phyloP scores from a whole-genome alignment of 1,139 yeast genomes.

The Kurtzmaniella quercitrusa region DNA sequence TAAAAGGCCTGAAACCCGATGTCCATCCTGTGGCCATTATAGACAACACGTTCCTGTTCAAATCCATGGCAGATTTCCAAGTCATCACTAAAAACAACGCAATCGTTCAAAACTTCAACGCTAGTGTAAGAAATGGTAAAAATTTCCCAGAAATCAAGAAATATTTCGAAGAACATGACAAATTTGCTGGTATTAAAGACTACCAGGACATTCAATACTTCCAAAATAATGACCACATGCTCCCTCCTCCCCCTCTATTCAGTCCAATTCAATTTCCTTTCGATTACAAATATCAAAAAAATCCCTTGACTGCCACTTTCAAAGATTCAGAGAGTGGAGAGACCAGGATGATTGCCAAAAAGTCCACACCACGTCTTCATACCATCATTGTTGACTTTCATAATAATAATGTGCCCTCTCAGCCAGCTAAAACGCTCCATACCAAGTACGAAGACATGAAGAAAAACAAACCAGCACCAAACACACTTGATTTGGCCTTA shows the following conservation, averaged over 20 bases:
- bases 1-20: constrained; percentile 22
- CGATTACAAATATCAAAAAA: constrained; percentile 46
- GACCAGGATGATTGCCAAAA: constrained; percentile 35
- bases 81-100: constrained; percentile 56
- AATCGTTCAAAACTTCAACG: constrained; percentile 34
- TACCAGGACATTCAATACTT: constrained; percentile 21
- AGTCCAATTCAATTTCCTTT: constrained; percentile 74
- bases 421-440: constrained; percentile 34
- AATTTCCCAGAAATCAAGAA: constrained; percentile 36
- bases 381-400: constrained; percentile 40
- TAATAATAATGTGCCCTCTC: constrained; percentile 24
- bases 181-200: constrained; percentile 30
- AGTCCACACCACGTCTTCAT: constrained; percentile 38
- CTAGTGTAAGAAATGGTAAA: constrained; percentile 19
- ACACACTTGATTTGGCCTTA: constrained; percentile 27
- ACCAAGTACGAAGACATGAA: constrained; percentile 28
- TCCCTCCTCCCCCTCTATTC: constrained; percentile 86
- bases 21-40: constrained; percentile 65
- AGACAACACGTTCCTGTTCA: constrained; percentile 68
- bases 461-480: constrained; percentile 15
- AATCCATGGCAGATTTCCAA: constrained; percentile 89
- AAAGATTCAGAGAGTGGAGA: constrained; percentile 65
- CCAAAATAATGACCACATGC: constrained; percentile 49
- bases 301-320: constrained; percentile 50
- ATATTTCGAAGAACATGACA: constrained; percentile 36